phyloP scores from a whole-genome alignment of 306 rosid genomes.

The Sechiopsis laciniata region DNA sequence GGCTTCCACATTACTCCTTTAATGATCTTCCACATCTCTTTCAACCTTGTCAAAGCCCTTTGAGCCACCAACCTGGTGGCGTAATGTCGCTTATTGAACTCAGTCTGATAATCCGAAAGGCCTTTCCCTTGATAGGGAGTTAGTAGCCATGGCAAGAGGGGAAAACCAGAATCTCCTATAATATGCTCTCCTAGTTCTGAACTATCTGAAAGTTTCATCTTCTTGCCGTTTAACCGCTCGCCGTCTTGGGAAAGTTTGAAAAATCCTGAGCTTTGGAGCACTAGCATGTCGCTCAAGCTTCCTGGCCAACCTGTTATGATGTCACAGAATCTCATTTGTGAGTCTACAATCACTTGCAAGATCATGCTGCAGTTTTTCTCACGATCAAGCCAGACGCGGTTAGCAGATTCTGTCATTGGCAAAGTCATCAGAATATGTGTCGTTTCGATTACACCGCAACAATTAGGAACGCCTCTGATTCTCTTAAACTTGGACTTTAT shows the following conservation, averaged over 20 bases:
- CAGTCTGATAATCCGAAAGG: conserved; percentile 43
- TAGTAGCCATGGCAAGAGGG: conserved; percentile 79
- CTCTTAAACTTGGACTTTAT: conserved; percentile 62
- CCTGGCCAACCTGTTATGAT: conserved; percentile 88
- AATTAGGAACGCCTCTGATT: conserved; percentile 62
- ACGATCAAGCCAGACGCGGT: conserved; percentile 59
- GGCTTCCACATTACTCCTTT: conserved; percentile 88
- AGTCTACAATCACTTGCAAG: conserved; percentile 79
- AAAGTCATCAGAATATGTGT: conserved; percentile 84
- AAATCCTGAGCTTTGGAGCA: conserved; percentile 55
- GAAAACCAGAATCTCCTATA: conserved; percentile 66
- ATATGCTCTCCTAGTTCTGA: conserved; percentile 51
- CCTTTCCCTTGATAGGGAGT: conserved; percentile 55
- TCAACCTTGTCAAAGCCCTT: conserved; percentile 66
- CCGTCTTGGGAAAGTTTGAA: conserved; percentile 57
- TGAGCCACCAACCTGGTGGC: conserved; percentile 65
- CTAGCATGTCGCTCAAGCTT: conserved; percentile 54
- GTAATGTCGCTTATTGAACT: conserved; percentile 50
- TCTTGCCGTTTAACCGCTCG: conserved; percentile 43
- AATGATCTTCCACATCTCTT: conserved; percentile 75
- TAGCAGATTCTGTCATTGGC: conserved; percentile 43
- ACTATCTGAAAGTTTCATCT: conserved; percentile 38
- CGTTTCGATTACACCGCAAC: conserved; percentile 72
- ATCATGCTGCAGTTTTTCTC: conserved; percentile 88
- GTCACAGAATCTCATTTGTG: conserved; percentile 64